Evolutionary conservation across 495 filamentous ascomycete species (phyloP).

Genomic region (Apodospora peruviana): DNA sequence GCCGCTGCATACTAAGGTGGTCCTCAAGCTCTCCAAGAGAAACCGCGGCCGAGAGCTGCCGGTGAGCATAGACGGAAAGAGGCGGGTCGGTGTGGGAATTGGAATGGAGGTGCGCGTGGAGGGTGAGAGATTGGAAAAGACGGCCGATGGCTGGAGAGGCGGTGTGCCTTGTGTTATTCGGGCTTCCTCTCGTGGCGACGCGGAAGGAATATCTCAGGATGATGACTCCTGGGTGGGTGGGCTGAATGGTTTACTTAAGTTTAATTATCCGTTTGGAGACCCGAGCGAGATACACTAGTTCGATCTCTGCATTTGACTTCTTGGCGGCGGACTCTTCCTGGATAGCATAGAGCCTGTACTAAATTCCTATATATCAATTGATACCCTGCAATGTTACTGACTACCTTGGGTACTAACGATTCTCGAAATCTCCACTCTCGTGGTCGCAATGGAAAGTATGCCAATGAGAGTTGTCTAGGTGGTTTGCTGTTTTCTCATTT

Average conservation of each 20-base stretch:
- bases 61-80: constrained; percentile 81
- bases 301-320: neutral
- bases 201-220: constrained; percentile 50
- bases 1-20: constrained; percentile 81
- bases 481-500: too few species aligned
- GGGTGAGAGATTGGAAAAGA: constrained; percentile 66
- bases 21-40: constrained; percentile 71
- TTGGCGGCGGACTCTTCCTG: too few species aligned
- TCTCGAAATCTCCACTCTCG: too few species aligned
- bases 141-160: constrained; percentile 48
- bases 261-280: constrained; percentile 96
- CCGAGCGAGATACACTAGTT: neutral
- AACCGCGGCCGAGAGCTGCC: constrained; percentile 81
- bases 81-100: constrained; percentile 62
- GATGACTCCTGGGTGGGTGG: constrained; percentile 96
- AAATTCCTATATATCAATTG: too few species aligned
- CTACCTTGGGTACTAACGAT: too few species aligned
- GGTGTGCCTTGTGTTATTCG: constrained; percentile 69
- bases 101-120: constrained; percentile 87
- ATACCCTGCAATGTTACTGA: too few species aligned
- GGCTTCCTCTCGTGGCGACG: constrained; percentile 32
- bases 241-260: constrained; percentile 89
- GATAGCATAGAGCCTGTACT: too few species aligned
- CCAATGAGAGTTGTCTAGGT: too few species aligned
- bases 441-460: too few species aligned